A percentile compares a stretch with the other conserved stretches of the same genome.
phyloP scores from a whole-genome alignment of 192 early-diverging fungal species.

The Backusella luteola region DNA sequence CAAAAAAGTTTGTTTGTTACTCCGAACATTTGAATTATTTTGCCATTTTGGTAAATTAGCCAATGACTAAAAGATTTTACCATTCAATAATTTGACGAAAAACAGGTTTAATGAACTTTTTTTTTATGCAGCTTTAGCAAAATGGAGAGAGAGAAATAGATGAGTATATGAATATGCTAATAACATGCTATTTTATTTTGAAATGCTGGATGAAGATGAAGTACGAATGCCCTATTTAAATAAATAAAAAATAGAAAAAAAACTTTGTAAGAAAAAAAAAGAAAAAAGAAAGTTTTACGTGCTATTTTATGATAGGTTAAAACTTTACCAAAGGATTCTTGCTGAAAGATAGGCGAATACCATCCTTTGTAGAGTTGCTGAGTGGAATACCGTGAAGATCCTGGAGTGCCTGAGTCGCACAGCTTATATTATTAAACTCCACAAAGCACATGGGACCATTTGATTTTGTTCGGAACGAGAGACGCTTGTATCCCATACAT shows the following conservation, averaged over 20 bases:
- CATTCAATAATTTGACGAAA: background rate
- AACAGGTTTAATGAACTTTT: too few relatives aligned
- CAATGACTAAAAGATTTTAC: background rate
- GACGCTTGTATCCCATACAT: conserved; percentile 84
- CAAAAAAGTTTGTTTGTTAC: background rate
- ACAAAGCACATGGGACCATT: conserved; percentile 99
- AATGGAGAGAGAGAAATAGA: too few relatives aligned
- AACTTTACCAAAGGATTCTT: conserved; percentile 83
- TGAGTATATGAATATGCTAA: background rate
- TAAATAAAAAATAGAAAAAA: background rate
- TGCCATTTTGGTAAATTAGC: background rate
- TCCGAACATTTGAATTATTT: conserved; percentile 2
- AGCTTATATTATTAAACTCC: conserved; percentile 93
- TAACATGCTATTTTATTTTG: background rate
- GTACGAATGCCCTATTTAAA: conserved; percentile 5
- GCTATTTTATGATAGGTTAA: background rate
- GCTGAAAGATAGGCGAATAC: conserved; percentile 90
- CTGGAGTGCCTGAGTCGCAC: conserved; percentile 84
- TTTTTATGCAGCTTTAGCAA: background rate
- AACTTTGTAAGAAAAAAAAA: background rate
- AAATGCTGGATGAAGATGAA: background rate
- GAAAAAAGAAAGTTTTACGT: background rate
- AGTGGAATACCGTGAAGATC: conserved; percentile 86
- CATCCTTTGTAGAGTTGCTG: conserved; percentile 84
- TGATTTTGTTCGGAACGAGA: conserved; percentile 83